phyloP scores from a whole-genome alignment of 2,329 filamentous ascomycete species.

The Lasiodiplodia gonubiensis region DNA sequence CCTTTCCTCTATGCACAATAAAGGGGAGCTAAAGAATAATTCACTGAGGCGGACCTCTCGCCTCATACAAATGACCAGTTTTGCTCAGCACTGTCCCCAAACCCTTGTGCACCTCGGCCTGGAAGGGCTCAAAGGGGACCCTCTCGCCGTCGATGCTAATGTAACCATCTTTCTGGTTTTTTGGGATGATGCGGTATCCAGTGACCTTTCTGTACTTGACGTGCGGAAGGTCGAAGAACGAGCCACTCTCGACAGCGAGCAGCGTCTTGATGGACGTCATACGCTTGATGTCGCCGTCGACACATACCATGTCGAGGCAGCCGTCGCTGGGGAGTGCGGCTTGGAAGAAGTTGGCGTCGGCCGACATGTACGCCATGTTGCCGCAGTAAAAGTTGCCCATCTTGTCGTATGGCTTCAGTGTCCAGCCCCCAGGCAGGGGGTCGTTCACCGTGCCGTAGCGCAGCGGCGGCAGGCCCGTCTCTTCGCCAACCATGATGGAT shows the following conservation, averaged over 20 bases:
- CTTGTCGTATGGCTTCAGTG: constrained; percentile 72
- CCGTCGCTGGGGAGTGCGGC: constrained; percentile 83
- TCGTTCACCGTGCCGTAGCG: constrained; percentile 82
- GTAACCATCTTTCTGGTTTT: constrained; percentile 72
- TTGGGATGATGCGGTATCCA: constrained; percentile 85
- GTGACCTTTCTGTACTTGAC: constrained; percentile 83
- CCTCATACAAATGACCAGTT: constrained; percentile 73
- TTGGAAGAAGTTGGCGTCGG: constrained; percentile 86
- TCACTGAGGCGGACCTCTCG: constrained; percentile 35
- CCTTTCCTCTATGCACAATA: not conserved
- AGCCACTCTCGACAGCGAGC: constrained; percentile 71
- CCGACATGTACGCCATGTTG: constrained; percentile 93
- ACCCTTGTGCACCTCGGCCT: constrained; percentile 84
- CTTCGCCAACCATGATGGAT: constrained; percentile 8
- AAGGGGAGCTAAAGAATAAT: not conserved
- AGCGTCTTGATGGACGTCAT: constrained; percentile 72
- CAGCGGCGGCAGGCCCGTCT: constrained; percentile 67
- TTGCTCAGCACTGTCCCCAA: constrained; percentile 86
- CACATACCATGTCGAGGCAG: constrained; percentile 80
- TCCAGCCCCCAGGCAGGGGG: constrained; percentile 77
- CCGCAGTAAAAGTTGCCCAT: constrained; percentile 93
- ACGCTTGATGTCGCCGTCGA: constrained; percentile 76
- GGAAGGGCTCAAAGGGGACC: constrained; percentile 85
- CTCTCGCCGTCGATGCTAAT: constrained; percentile 95
- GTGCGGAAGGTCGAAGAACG: constrained; percentile 78